phyloP scores from a whole-genome alignment of 495 filamentous ascomycete genomes.

The Acidomyces sp. region DNA sequence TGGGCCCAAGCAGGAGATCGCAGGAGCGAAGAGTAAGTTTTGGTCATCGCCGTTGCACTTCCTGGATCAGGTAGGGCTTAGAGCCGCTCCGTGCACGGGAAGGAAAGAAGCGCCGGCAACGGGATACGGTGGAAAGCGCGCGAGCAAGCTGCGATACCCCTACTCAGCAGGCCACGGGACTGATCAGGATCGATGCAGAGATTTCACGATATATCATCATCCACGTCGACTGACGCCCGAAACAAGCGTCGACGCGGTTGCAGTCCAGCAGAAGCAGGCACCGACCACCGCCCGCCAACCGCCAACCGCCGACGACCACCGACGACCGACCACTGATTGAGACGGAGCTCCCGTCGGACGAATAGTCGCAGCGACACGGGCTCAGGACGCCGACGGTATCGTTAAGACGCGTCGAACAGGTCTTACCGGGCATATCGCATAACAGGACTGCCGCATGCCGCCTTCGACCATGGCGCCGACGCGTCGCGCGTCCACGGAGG shows the following conservation, averaged over 20 bases:
- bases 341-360: too few species aligned
- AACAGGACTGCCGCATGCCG: background rate
- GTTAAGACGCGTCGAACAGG: slow-evolving; percentile 6
- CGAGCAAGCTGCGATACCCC: too few species aligned
- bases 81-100: too few species aligned
- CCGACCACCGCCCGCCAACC: background rate
- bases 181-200: background rate
- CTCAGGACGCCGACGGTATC: background rate
- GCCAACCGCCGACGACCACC: background rate
- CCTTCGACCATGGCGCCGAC: slow-evolving; percentile 46
- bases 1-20: too few species aligned
- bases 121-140: too few species aligned
- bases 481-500: slow-evolving; percentile 48
- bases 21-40: too few species aligned
- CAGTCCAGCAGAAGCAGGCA: background rate
- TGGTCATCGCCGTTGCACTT: too few species aligned
- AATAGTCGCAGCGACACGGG: background rate
- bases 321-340: background rate
- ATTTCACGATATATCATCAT: background rate
- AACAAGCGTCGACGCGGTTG: background rate
- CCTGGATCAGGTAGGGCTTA: too few species aligned
- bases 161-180: too few species aligned
- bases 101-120: too few species aligned
- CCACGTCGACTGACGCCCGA: background rate
- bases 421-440: background rate